Percentiles rank a stretch among this genome's conserved stretches.
Conservation (phyloP, 441 rosid genomes). For the Erysimum pusillum region DNA sequence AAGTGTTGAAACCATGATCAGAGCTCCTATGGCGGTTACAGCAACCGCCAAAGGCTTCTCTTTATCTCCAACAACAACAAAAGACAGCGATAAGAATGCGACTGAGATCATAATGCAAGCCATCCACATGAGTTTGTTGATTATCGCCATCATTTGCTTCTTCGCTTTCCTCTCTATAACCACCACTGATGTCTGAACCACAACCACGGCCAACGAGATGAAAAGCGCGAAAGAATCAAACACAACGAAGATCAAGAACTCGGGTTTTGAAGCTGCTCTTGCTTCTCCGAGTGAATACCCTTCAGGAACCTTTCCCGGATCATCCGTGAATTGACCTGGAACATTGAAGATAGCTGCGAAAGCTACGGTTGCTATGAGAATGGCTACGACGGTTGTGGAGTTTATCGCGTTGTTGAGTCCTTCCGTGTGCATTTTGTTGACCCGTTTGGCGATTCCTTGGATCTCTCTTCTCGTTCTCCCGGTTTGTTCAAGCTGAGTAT, state of each 20-base stretch:
- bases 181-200: constrained; percentile 93
- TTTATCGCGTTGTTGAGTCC: constrained; percentile 96
- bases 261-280: constrained; percentile 59
- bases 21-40: constrained; percentile 57
- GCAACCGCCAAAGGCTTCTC: constrained; percentile 59
- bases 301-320: constrained; percentile 48
- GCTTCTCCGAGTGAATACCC: constrained; percentile 79
- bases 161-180: constrained; percentile 89
- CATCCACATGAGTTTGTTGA: constrained; percentile 94
- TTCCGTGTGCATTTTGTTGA: constrained; percentile 83
- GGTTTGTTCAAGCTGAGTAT: constrained; percentile 88
- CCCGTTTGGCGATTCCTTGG: constrained; percentile 80
- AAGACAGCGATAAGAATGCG: constrained; percentile 76
- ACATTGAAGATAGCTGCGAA: constrained; percentile 92
- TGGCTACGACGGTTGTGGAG: constrained; percentile 89
- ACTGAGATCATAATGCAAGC: constrained; percentile 84
- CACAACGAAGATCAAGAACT: constrained; percentile 76
- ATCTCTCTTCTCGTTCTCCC: constrained; percentile 77
- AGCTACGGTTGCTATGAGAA: constrained; percentile 90
- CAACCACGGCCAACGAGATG: constrained; percentile 90
- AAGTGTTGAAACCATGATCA: constrained; percentile 65
- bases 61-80: constrained; percentile 59
- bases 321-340: constrained; percentile 81
- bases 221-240: constrained; percentile 88
- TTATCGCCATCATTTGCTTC: constrained; percentile 90